Percentiles rank a stretch among this genome's conserved stretches.
Evolutionary conservation across 345 rosid species (phyloP).

Genomic region (Eucalyptus sp.): DNA sequence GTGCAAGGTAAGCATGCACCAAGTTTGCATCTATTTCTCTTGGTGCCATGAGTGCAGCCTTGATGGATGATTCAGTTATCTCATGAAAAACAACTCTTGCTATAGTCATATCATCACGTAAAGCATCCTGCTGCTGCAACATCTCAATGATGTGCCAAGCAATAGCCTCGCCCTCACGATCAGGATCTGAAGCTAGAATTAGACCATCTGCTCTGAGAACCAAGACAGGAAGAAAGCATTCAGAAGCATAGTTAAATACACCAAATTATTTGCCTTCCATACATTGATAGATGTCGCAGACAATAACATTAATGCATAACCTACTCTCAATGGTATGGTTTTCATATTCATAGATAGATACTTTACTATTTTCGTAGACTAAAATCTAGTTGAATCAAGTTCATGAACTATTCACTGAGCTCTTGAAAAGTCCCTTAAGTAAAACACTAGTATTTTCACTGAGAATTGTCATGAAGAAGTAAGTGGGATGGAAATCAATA

Average conservation of each 20-base stretch:
- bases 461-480: background rate
- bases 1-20: conserved; percentile 92
- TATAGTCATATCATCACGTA: conserved; percentile 51
- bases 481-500: conserved; percentile 3
- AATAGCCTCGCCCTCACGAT: conserved; percentile 99
- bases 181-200: conserved; percentile 98
- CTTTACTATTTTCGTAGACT: background rate
- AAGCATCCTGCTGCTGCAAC: conserved; percentile 91
- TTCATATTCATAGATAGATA: background rate
- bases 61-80: conserved; percentile 88
- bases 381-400: background rate
- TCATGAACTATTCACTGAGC: background rate
- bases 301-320: background rate
- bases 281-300: background rate
- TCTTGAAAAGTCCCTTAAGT: background rate
- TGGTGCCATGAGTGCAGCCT: conserved; percentile 67
- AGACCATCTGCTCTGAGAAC: conserved; percentile 86
- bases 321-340: background rate
- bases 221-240: conserved; percentile 12
- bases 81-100: conserved; percentile 95
- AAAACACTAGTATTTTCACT: background rate
- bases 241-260: conserved; percentile 4
- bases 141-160: conserved; percentile 99
- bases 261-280: background rate
- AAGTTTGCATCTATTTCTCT: conserved; percentile 76